Conservation (phyloP, 2,329 filamentous ascomycete genomes). For the Coniella lustricola region DNA sequence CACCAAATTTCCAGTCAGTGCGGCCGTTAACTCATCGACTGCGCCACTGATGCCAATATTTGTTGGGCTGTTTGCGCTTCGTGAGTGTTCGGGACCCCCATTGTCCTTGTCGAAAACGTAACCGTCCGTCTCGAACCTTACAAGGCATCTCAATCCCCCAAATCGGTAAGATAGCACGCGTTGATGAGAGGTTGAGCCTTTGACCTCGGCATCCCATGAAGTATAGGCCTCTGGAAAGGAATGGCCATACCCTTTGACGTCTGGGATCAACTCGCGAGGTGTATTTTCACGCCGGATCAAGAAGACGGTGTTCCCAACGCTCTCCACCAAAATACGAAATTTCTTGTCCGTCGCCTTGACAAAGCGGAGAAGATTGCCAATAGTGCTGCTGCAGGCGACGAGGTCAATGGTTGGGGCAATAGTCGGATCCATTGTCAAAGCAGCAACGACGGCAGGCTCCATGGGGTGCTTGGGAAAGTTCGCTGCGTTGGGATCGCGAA, state of each 20-base stretch:
- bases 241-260: constrained; percentile 56
- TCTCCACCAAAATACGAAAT: constrained; percentile 54
- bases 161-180: constrained; percentile 53
- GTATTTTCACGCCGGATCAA: constrained; percentile 56
- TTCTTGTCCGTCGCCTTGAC: constrained; percentile 33
- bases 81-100: not conserved
- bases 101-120: constrained; percentile 29
- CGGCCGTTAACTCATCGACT: not conserved
- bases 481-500: constrained; percentile 48
- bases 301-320: constrained; percentile 50
- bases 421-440: constrained; percentile 30
- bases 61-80: no score
- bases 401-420: constrained; percentile 41
- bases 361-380: constrained; percentile 56
- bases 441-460: constrained; percentile 37
- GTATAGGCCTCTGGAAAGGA: constrained; percentile 62
- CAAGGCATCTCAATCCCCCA: constrained; percentile 40
- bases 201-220: constrained; percentile 49
- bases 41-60: not conserved
- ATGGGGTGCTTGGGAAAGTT: constrained; percentile 41
- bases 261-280: constrained; percentile 47
- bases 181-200: constrained; percentile 54
- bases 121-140: constrained; percentile 54
- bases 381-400: constrained; percentile 52
- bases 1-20: constrained; percentile 3